Evolutionary conservation across 1,284 basidiomycete genomes (phyloP), one percentile per base, ranked within the genome.

Genomic region (Puccinia polysora): DNA sequence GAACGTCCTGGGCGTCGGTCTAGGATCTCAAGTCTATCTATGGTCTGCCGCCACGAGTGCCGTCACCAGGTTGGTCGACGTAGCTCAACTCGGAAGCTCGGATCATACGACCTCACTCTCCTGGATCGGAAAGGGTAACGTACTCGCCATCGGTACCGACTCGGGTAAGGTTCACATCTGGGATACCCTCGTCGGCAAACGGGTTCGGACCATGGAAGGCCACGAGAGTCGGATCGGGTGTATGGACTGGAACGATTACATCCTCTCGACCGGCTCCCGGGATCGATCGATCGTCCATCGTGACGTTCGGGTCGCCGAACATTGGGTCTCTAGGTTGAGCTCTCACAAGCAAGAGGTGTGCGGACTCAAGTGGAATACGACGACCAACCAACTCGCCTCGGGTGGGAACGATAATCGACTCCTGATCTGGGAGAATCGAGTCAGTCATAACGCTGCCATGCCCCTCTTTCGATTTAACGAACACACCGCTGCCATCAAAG

Each of bases 391-490:
- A 75, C 53, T 32, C 28, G 95, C 95, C 3, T 92, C 89, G 74
- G 95, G 96, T 0, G 95, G 95, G 0, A 98, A 98, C 80, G 96
- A 98, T 81, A 98, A 98, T 82, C 95, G 96, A 82, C 88, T 98
- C 8, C 92, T 91, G 77, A 91, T 98, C 67, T 98, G 95, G 92
- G 60, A 63, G 28, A 36, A 38, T 3, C 20, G 43, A 45, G 43
- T 10, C 25, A 40, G 20, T 14, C 20, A 43, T 28, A 43, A 23
- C 18, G n/a, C n/a, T n/a, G n/a, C n/a, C n/a, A 15, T 43, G 32
- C 94, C 94, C 0, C 81, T 97, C 15, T 93, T 89, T 86, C 90
- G 91, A 77, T 98, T 97, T 80, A 90, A 91, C 70, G 91, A 97
- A 75, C 95, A 98, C 79, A 90, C 89, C 1, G 95, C 96, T 0